These are phyloP conservation scores for Lagenaria siceraria DNA, from an alignment of 306 rosid genomes.

Conservation along the genomic window DNA sequence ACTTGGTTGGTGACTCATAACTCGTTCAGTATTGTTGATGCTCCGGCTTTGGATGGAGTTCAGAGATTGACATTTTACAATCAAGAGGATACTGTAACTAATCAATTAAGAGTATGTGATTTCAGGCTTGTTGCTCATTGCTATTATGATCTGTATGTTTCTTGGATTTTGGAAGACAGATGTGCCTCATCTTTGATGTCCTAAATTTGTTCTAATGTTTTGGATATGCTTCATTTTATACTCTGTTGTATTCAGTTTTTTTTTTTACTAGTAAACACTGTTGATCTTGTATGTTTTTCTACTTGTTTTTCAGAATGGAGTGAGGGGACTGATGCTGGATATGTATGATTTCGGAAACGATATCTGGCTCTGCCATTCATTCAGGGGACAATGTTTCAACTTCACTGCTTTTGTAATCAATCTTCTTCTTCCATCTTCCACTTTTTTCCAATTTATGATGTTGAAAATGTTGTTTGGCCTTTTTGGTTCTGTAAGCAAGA, in stretches of 20 bases:
- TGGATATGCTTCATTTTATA: background rate
- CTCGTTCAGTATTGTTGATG: conserved; percentile 81
- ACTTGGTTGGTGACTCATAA: conserved; percentile 89
- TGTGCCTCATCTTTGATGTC: background rate
- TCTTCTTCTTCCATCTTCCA: conserved; percentile 6
- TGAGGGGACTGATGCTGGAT: conserved; percentile 93
- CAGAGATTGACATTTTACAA: conserved; percentile 81
- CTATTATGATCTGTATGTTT: background rate
- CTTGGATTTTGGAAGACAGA: background rate
- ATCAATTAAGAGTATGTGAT: conserved; percentile 56
- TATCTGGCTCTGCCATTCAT: conserved; percentile 98
- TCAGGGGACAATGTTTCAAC: conserved; percentile 82
- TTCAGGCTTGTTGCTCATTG: background rate
- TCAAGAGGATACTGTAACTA: conserved; percentile 89
- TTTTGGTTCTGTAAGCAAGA: background rate
- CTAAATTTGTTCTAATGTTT: background rate
- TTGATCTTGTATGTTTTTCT: conserved; percentile 12
- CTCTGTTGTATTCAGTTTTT: background rate
- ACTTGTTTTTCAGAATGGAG: conserved; percentile 63
- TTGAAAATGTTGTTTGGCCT: background rate
- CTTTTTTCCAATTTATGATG: conserved; percentile 7
- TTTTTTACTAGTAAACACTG: background rate
- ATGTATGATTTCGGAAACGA: conserved; percentile 83
- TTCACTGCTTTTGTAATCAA: conserved; percentile 86
- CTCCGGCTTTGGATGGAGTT: conserved; percentile 53